These are phyloP conservation scores for Aspergillus haitiensis DNA, from an alignment of 495 filamentous ascomycete species.

Conservation along the genomic window DNA sequence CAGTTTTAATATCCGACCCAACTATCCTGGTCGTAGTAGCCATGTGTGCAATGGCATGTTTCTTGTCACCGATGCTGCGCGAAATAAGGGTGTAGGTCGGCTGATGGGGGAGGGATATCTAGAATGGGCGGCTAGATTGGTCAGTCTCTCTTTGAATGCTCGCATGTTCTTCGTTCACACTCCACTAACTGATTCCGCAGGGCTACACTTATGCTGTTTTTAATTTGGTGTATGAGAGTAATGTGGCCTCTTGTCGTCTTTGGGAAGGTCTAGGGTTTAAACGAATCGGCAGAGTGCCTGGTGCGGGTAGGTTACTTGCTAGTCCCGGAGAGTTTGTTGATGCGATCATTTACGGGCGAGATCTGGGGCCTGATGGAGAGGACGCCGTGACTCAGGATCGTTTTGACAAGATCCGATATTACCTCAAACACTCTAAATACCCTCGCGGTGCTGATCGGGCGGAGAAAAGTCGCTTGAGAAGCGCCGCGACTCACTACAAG, in stretches of 20 bases:
- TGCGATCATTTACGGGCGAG: slow-evolving; percentile 94
- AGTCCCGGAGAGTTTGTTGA: slow-evolving; percentile 81
- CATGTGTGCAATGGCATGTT: slow-evolving; percentile 98
- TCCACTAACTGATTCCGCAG: slow-evolving; percentile 31
- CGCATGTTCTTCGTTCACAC: neutral
- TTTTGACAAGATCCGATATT: slow-evolving; percentile 97
- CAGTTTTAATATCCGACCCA: slow-evolving; percentile 96
- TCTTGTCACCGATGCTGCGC: slow-evolving; percentile 83
- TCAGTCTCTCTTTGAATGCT: slow-evolving; percentile 35
- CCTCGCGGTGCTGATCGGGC: slow-evolving; percentile 90
- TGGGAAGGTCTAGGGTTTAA: slow-evolving; percentile 99
- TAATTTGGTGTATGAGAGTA: slow-evolving; percentile 97
- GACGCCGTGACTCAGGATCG: slow-evolving; percentile 93
- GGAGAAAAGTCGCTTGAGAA: slow-evolving; percentile 90
- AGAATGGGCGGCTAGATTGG: slow-evolving; percentile 89
- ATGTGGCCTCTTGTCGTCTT: slow-evolving; percentile 89
- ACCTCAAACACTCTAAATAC: slow-evolving; percentile 93
- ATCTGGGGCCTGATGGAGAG: slow-evolving; percentile 74
- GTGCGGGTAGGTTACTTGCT: slow-evolving; percentile 79
- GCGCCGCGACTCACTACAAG: slow-evolving; percentile 95
- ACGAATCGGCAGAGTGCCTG: slow-evolving; percentile 88
- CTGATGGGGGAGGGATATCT: slow-evolving; percentile 93
- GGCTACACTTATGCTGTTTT: slow-evolving; percentile 97
- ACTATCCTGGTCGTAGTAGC: slow-evolving; percentile 93
- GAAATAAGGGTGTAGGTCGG: slow-evolving; percentile 86